Evolutionary conservation across 768 basidiomycete species (phyloP).

Genomic region (Clathrus columnatus): DNA sequence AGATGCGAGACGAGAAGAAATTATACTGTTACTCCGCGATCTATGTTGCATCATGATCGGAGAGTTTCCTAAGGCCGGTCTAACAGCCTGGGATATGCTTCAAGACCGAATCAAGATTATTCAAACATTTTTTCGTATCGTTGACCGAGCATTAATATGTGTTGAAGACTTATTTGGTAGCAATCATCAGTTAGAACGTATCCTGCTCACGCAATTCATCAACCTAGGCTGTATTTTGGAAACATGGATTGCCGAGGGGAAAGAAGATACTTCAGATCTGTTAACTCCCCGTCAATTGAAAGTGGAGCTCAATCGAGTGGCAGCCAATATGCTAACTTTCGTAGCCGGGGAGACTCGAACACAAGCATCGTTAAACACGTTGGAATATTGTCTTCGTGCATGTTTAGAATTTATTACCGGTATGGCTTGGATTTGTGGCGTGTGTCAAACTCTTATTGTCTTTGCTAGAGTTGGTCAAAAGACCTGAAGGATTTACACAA

Average conservation of each 20-base stretch:
- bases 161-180: conserved; percentile 44
- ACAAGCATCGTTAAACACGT: conserved; percentile 32
- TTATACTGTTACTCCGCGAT: conserved; percentile 1
- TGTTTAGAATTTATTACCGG: conserved; percentile 35
- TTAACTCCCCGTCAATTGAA: conserved; percentile 42
- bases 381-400: conserved; percentile 34
- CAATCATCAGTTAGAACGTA: conserved; percentile 37
- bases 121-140: conserved; percentile 44
- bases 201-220: conserved; percentile 42
- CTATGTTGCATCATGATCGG: conserved; percentile 10
- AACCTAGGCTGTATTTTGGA: conserved; percentile 49
- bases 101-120: conserved; percentile 51
- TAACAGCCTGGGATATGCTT: conserved; percentile 42
- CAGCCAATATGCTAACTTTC: background rate
- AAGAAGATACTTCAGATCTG: conserved; percentile 30
- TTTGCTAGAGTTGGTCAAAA: background rate
- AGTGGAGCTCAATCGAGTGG: conserved; percentile 24
- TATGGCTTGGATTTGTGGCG: conserved; percentile 21
- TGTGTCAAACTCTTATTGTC: conserved; percentile 5
- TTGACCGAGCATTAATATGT: conserved; percentile 40
- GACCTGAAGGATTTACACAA: too few species aligned
- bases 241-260: conserved; percentile 43
- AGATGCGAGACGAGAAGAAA: background rate
- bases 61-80: conserved; percentile 45
- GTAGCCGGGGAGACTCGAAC: conserved; percentile 13